A percentile compares a stretch with the other conserved stretches of the same genome.
Conservation (phyloP, 345 rosid species). For the Melaleuca quinquenervia region DNA sequence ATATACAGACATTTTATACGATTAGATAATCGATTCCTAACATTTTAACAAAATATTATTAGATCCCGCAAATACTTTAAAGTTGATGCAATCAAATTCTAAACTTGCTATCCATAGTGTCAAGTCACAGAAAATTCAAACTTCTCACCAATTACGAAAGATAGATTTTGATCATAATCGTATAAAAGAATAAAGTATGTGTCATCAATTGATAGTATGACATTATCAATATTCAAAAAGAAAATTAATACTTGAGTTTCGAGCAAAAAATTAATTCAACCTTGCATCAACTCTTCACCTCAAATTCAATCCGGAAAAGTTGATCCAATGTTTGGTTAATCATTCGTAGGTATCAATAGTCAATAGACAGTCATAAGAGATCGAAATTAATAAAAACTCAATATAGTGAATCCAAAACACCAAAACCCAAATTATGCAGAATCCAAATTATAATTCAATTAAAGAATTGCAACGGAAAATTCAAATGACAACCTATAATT, state of each 20-base stretch:
- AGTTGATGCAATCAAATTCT: neutral
- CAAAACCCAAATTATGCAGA: neutral
- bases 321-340: neutral
- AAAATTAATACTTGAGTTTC: neutral
- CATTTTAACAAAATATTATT: neutral
- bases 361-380: neutral
- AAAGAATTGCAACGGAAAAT: neutral
- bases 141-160: neutral
- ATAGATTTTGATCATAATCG: neutral
- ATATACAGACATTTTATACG: neutral
- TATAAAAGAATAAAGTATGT: neutral
- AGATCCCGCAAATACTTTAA: neutral
- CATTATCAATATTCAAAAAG: too few species aligned
- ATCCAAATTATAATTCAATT: neutral
- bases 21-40: fast-evolving
- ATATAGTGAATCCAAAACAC: neutral
- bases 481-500: neutral
- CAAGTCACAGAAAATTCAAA: too few species aligned
- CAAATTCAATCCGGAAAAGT: neutral
- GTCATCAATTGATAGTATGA: neutral
- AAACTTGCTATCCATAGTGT: fast-evolving
- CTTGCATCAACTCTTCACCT: neutral
- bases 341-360: neutral
- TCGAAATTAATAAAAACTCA: neutral
- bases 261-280: neutral